Evolutionary conservation across 2,329 filamentous ascomycete species (phyloP), one percentile per base, ranked within the genome.

Genomic region (Paraphoma chrysanthemicola): DNA sequence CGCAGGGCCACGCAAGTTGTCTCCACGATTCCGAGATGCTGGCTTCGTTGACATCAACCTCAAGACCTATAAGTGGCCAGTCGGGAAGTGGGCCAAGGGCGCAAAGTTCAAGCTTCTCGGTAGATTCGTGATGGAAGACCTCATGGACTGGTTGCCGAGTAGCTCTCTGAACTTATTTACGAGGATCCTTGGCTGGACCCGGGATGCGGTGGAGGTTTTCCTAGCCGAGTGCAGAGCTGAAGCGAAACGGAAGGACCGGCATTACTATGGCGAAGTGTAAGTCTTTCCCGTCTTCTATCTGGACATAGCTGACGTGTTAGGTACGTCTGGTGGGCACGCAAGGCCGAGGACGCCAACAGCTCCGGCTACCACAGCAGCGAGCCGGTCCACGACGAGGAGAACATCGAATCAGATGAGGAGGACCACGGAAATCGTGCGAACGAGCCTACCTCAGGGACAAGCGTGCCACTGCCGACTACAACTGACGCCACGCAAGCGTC

Each of bases 1-100:
- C 38, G 72, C 73, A 6, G 73, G 68, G 6, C 78, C 81, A n/a
- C 71, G 69, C 3, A 60, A 74, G 9, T 78, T 82, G 56, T 71
- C 59, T 1, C 59, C 64, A 1, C 59, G 60, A 17, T 48, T 74
- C 3, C 68, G 62, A 3, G 44, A 59, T 4, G 60, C 62, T 1
- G 71, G 73, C 11, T 75, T 75, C 48, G 57, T 60, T 0, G 62
- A 70, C 14, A 54, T 75, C 33, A 65, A 69, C 8, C 41, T 66
- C n/a, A 70, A 72, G 48, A 59, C 53, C 2, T 65, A 67, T 59
- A 74, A 75, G 46, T 75, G 72, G 73, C 71, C 72, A 0, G 51
- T 72, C 3, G 71, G 71, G 0, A 63, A 57, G 28, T 74, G 70
- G 71, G 68, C 69, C 9, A 73, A 72, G 42, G 70, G 70, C n/a